Percentiles rank a stretch among this genome's conserved stretches.
Conservation (phyloP, 768 basidiomycete genomes). For the Suillus sp. region DNA sequence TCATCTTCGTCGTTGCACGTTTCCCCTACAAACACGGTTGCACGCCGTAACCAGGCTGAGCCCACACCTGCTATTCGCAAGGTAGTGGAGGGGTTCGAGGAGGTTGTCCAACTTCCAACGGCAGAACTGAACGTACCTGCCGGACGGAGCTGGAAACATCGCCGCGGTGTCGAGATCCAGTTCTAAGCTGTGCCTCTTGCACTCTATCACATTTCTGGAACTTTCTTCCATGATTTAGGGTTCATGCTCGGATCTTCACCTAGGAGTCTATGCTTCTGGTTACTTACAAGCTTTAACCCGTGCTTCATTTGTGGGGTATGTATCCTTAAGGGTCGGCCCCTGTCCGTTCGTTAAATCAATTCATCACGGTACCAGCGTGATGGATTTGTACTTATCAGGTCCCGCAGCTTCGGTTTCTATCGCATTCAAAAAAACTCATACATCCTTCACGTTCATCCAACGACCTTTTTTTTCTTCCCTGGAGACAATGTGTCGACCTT, state of each 20-base stretch:
- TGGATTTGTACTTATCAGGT: constrained; percentile 28
- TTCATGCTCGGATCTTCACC: constrained; percentile 1
- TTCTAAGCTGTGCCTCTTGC: constrained; percentile 4
- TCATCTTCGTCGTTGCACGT: constrained; percentile 42
- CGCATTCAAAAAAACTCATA: constrained; percentile 1
- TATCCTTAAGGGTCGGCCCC: constrained; percentile 28
- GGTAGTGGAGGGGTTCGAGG: constrained; percentile 13
- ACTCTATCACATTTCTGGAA: not conserved
- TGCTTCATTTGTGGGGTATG: constrained; percentile 17
- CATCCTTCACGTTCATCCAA: constrained; percentile 13
- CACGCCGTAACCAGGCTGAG: constrained; percentile 36
- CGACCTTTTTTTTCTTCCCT: not conserved
- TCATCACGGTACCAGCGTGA: constrained; percentile 16
- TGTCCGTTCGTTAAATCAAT: constrained; percentile 35
- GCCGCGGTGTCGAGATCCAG: constrained; percentile 18
- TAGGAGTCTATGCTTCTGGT: constrained; percentile 1
- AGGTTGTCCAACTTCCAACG: constrained; percentile 2
- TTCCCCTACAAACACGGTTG: constrained; percentile 63
- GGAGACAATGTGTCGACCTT: not conserved
- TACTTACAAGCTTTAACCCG: not conserved
- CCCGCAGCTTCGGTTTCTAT: constrained; percentile 19
- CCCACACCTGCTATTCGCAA: constrained; percentile 13
- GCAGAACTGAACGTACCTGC: not conserved
- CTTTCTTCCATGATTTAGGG: constrained; percentile 11
- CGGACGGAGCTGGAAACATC: constrained; percentile 18